phyloP scores from a whole-genome alignment of 202 grass and related monocot genomes.

The Saccharum hybrid region DNA sequence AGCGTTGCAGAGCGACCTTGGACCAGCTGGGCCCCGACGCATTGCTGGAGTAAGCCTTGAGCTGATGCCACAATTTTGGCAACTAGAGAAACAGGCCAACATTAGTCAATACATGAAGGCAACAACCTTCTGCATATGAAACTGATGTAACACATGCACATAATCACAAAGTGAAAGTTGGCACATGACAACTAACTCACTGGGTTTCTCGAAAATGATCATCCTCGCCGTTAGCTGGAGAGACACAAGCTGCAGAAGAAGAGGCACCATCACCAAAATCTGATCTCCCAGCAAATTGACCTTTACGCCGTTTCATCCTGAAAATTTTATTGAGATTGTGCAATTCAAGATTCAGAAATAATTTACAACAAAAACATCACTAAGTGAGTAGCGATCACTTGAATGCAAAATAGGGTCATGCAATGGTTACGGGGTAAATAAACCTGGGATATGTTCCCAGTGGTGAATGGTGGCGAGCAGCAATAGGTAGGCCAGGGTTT shows the following conservation, averaged over 20 bases:
- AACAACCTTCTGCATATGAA: conserved; percentile 32
- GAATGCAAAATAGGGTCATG: conserved; percentile 27
- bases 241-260: conserved; percentile 47
- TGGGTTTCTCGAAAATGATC: conserved; percentile 55
- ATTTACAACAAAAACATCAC: conserved; percentile 10
- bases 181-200: conserved; percentile 57
- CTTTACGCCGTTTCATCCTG: conserved; percentile 77
- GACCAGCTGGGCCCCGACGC: conserved; percentile 74
- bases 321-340: conserved; percentile 14
- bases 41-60: conserved; percentile 70
- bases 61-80: conserved; percentile 71
- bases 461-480: not conserved
- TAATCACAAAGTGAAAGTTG: conserved; percentile 5
- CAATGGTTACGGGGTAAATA: conserved; percentile 26
- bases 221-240: conserved; percentile 44
- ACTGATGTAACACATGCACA: conserved; percentile 36
- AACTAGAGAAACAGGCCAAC: conserved; percentile 50
- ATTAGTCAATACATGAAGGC: conserved; percentile 37
- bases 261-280: conserved; percentile 55
- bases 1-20: conserved; percentile 72
- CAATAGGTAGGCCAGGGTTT: conserved; percentile 3
- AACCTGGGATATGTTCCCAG: conserved; percentile 12
- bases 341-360: conserved; percentile 29
- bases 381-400: not conserved
- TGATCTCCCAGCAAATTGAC: conserved; percentile 69